Conservation (phyloP, 768 basidiomycete species). For the Auricularia auricula-judae region DNA sequence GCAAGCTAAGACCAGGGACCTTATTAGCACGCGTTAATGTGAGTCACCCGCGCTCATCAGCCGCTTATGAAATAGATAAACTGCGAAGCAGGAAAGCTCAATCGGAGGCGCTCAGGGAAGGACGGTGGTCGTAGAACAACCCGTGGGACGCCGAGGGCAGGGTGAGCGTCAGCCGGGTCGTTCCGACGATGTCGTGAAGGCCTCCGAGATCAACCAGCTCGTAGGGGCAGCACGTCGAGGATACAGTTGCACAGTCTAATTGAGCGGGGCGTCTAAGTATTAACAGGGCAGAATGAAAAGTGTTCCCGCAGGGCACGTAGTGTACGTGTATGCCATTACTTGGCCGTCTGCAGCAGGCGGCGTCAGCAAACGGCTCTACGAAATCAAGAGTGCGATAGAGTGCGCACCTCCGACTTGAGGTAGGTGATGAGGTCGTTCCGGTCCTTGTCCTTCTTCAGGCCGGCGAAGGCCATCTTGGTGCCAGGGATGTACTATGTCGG, state of each 20-base stretch:
- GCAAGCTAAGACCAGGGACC: no score
- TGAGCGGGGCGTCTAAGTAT: neutral
- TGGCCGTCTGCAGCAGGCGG: neutral
- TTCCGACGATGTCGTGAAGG: no score
- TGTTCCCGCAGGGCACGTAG: neutral
- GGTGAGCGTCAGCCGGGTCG: no score
- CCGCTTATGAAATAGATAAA: no score
- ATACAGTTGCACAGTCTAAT: neutral
- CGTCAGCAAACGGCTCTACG: neutral
- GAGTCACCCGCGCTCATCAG: no score
- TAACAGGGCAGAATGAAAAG: neutral
- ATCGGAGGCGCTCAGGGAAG: no score
- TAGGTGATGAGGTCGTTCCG: constrained; percentile 86
- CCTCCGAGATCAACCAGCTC: no score
- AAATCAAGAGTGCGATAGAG: neutral
- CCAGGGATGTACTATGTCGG: constrained; percentile 77
- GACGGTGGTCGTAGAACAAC: no score
- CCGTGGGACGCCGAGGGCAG: no score
- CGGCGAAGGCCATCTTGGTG: constrained; percentile 98
- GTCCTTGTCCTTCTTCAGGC: constrained; percentile 97
- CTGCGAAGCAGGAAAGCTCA: no score
- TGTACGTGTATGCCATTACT: neutral
- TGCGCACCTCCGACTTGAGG: constrained; percentile 63
- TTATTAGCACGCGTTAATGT: no score
- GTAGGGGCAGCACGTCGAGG: neutral